phyloP scores from a whole-genome alignment of 768 basidiomycete species.

The Suillus hirtellus region DNA sequence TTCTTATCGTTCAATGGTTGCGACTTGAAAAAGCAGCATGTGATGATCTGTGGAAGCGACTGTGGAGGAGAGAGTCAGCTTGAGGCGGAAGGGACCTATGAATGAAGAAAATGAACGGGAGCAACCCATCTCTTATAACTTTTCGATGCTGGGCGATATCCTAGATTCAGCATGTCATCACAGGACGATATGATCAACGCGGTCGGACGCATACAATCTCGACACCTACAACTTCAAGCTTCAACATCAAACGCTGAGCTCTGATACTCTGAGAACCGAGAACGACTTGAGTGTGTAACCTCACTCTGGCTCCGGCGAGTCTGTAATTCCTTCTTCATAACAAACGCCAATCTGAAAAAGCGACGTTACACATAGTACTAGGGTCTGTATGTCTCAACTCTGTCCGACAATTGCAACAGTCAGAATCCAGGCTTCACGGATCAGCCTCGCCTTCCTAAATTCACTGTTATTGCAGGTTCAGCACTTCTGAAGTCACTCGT shows the following conservation, averaged over 20 bases:
- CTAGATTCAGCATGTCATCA: too few relatives aligned
- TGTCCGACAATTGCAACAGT: not conserved
- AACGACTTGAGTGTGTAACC: not conserved
- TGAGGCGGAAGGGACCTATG: too few relatives aligned
- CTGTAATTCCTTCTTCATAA: not conserved
- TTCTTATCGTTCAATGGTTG: too few relatives aligned
- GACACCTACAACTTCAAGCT: not conserved
- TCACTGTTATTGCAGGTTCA: not conserved
- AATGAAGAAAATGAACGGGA: too few relatives aligned
- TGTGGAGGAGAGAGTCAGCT: too few relatives aligned
- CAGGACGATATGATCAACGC: too few relatives aligned
- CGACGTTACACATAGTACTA: not conserved
- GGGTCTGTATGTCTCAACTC: not conserved
- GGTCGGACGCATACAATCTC: not conserved
- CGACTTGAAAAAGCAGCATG: too few relatives aligned
- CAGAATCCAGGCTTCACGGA: not conserved
- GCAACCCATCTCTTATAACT: too few relatives aligned
- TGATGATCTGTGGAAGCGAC: too few relatives aligned
- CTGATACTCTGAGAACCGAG: slow-evolving; percentile 15
- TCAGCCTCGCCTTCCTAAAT: not conserved
- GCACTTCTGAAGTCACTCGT: not conserved
- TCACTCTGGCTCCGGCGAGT: not conserved
- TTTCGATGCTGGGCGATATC: too few relatives aligned
- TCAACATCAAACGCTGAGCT: slow-evolving; percentile 18
- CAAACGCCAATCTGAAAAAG: not conserved